phyloP scores from a whole-genome alignment of 2,329 filamentous ascomycete species.

The Trichoderma endophyticum region DNA sequence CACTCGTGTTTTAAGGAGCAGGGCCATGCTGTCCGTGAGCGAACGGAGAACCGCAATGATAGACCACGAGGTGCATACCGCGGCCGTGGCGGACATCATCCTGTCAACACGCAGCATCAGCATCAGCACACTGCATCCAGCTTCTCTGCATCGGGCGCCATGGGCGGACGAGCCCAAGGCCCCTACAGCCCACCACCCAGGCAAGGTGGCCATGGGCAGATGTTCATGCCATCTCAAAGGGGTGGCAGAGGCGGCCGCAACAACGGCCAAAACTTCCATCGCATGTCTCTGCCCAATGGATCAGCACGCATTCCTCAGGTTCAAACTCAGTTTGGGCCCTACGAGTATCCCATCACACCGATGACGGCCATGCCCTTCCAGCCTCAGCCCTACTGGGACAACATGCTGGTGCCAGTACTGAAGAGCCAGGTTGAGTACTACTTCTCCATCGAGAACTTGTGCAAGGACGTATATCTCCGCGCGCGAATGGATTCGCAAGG shows the following conservation, averaged over 20 bases:
- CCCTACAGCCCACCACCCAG: conserved; percentile 46
- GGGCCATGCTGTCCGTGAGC: conserved; percentile 29
- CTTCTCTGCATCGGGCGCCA: conserved; percentile 36
- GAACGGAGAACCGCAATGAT: conserved; percentile 40
- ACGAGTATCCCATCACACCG: conserved; percentile 42
- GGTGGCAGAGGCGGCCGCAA: conserved; percentile 37
- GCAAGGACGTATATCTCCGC: conserved; percentile 87
- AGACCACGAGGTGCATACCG: conserved; percentile 45
- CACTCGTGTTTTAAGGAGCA: conserved; percentile 26
- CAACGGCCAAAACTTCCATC: conserved; percentile 35
- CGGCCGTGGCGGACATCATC: conserved; percentile 44
- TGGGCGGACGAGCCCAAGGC: conserved; percentile 34
- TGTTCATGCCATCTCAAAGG: conserved; percentile 34
- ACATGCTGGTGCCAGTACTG: conserved; percentile 43
- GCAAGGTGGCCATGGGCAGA: conserved; percentile 38
- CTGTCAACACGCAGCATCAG: conserved; percentile 35
- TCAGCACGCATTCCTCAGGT: conserved; percentile 36
- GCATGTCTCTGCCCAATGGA: conserved; percentile 40
- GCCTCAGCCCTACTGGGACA: conserved; percentile 50
- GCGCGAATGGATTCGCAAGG: conserved; percentile 94
- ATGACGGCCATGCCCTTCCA: conserved; percentile 36
- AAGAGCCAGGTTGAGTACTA: conserved; percentile 76
- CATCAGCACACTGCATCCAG: conserved; percentile 31
- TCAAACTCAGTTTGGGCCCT: conserved; percentile 35
- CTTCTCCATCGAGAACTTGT: conserved; percentile 92